Conservation (phyloP, 2,329 filamentous ascomycete species). For the Fusarium duplospermum region DNA sequence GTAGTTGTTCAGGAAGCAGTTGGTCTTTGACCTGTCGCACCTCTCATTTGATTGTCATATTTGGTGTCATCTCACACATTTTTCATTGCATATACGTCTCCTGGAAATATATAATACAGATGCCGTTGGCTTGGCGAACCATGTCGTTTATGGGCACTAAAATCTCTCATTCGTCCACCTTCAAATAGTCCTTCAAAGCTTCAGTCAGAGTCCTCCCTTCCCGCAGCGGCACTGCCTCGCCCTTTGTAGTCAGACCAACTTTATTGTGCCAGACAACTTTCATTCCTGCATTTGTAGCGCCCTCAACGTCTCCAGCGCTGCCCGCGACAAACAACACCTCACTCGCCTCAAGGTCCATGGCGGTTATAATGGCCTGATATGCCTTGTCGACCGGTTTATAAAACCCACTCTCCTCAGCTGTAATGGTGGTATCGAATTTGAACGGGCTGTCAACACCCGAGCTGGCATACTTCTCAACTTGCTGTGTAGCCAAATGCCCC, state of each 20-base stretch:
- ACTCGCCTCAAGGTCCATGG: constrained; percentile 39
- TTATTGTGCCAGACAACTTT: constrained; percentile 54
- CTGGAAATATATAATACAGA: neutral
- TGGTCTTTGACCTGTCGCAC: neutral
- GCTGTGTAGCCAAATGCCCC: constrained; percentile 40
- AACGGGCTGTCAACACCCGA: constrained; percentile 18
- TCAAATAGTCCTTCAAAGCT: neutral
- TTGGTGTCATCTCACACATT: neutral
- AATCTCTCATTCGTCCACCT: neutral
- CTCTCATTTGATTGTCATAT: neutral
- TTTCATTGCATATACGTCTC: neutral
- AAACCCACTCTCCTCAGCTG: constrained; percentile 54
- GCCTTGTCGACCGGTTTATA: constrained; percentile 52
- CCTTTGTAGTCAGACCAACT: constrained; percentile 43
- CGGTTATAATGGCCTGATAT: constrained; percentile 47
- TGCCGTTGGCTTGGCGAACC: too few relatives aligned
- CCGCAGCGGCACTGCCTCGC: constrained; percentile 27
- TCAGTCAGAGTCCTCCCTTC: constrained; percentile 10
- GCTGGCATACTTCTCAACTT: constrained; percentile 7
- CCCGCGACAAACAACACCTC: constrained; percentile 53
- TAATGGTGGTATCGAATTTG: constrained; percentile 50
- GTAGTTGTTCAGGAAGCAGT: neutral
- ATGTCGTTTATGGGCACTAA: neutral
- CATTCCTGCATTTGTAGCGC: constrained; percentile 53
- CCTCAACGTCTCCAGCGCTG: constrained; percentile 54